Percentiles rank a stretch among this genome's conserved stretches.
phyloP scores from a whole-genome alignment of 768 basidiomycete genomes.

The Mycena olivaceomarginata region DNA sequence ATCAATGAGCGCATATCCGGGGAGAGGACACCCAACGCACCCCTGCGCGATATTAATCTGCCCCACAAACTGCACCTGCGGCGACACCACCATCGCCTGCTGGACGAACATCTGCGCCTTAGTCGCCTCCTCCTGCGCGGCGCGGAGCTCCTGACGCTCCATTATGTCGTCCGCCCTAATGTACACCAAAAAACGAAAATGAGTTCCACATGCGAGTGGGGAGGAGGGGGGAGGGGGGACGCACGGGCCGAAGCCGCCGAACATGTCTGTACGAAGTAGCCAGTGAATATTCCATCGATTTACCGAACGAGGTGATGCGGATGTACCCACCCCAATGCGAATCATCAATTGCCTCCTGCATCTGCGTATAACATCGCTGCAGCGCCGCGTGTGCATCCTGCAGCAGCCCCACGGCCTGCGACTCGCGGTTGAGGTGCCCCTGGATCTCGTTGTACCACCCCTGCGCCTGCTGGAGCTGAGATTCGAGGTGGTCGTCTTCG shows the following conservation, averaged over 20 bases:
- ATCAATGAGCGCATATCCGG: too few relatives aligned
- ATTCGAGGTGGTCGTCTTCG: constrained; percentile 65
- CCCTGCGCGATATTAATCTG: constrained; percentile 61
- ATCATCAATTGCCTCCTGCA: constrained; percentile 61
- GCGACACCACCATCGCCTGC: constrained; percentile 61
- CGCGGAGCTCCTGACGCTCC: constrained; percentile 63
- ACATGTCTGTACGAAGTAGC: constrained; percentile 56
- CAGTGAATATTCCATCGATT: too few relatives aligned
- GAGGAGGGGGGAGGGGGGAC: constrained; percentile 11
- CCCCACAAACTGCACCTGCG: constrained; percentile 60
- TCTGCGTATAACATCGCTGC: constrained; percentile 53
- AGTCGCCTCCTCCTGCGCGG: constrained; percentile 57
- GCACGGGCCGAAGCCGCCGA: constrained; percentile 61
- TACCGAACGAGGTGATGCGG: not conserved
- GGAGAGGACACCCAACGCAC: constrained; percentile 44
- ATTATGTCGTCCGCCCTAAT: constrained; percentile 61
- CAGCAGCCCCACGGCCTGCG: constrained; percentile 62
- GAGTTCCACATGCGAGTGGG: too few relatives aligned
- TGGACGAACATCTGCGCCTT: constrained; percentile 59
- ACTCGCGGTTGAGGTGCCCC: constrained; percentile 59
- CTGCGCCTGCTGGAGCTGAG: constrained; percentile 57
- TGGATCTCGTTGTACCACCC: constrained; percentile 59
- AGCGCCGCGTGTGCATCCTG: constrained; percentile 58
- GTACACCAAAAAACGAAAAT: not conserved
- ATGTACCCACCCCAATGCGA: constrained; percentile 61